Evolutionary conservation across 176 grass and related monocot genomes (phyloP), one percentile per base, ranked within the genome.

Genomic region (Cenchrus purpureus): DNA sequence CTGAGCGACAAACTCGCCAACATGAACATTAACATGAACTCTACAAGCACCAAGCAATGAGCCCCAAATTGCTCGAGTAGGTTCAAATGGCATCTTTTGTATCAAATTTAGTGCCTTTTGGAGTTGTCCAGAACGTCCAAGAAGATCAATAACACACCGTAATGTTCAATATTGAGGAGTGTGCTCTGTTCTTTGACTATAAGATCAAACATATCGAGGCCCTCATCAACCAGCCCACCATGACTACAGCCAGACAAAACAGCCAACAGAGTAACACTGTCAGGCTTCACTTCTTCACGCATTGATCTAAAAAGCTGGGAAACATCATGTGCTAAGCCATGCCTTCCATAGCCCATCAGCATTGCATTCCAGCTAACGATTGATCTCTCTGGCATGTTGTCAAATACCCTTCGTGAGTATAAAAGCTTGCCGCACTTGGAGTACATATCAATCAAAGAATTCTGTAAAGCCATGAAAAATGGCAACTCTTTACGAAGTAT

Each of bases 391-490:
- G 61, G 90, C 93, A 95, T 92, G 29, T 49, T 81, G 64, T 92
- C 88, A 84, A 95, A 95, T 76, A 92, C 48, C 13, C 88, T 92
- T 77, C 80, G 88, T 43, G 93, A 83, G 52, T 88, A 92, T 82
- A 75, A 88, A 74, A 95, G 83, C 59, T 83, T 86, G 15, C 93
- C 93, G 48, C 90, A 92, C 66, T 95, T 95, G 57, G 88, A 90
- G 73, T 95, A 92, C 93, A 95, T 95, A 86, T 87, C 88, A 43
- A 95, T 95, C 82, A 95, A 72, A 90, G 88, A 95, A 88, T 92
- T 95, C 72, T 90, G 86, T 50, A 95, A 78, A 78, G 80, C 86
- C 77, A 92, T 50, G 64, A 88, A 88, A 88, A 90, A 87, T 42
- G 87, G 93, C 15, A 90, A 65, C 53, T 95, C 79, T 70, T 85